Evolutionary conservation across 306 rosid genomes (phyloP).

Genomic region (Biancaea sappan): DNA sequence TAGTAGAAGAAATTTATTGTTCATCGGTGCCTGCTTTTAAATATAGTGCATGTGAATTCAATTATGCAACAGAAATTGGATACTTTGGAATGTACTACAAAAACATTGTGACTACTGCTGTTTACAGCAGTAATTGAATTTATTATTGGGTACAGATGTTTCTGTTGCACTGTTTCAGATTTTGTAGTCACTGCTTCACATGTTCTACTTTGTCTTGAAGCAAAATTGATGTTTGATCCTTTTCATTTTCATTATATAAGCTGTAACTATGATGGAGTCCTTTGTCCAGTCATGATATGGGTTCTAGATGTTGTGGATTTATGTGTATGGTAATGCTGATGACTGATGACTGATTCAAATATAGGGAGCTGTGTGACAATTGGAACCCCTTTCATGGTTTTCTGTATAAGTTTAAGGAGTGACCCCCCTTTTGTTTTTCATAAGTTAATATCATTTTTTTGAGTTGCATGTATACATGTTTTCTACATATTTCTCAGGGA

Average conservation of each 20-base stretch:
- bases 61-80: constrained; percentile 14
- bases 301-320: constrained; percentile 19
- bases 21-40: constrained; percentile 21
- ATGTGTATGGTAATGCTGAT: constrained; percentile 33
- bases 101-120: background rate
- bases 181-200: constrained; percentile 8
- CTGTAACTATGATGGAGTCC: constrained; percentile 8
- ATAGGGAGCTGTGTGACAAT: background rate
- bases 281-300: constrained; percentile 27
- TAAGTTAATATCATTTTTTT: background rate
- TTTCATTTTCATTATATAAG: constrained; percentile 1
- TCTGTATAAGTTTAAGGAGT: constrained; percentile 13
- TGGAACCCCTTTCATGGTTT: constrained; percentile 2
- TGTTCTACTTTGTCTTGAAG: constrained; percentile 15
- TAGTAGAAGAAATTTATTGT: constrained; percentile 10
- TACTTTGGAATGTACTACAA: background rate
- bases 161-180: constrained; percentile 5
- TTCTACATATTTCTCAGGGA: constrained; percentile 64
- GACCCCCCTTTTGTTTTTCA: background rate
- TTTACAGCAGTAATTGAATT: background rate
- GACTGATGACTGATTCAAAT: constrained; percentile 19
- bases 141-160: constrained; percentile 10
- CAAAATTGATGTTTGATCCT: constrained; percentile 16
- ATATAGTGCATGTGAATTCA: constrained; percentile 16
- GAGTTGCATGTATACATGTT: constrained; percentile 28